Evolutionary conservation across 2,329 filamentous ascomycete species (phyloP).

Genomic region (Alternaria panax): DNA sequence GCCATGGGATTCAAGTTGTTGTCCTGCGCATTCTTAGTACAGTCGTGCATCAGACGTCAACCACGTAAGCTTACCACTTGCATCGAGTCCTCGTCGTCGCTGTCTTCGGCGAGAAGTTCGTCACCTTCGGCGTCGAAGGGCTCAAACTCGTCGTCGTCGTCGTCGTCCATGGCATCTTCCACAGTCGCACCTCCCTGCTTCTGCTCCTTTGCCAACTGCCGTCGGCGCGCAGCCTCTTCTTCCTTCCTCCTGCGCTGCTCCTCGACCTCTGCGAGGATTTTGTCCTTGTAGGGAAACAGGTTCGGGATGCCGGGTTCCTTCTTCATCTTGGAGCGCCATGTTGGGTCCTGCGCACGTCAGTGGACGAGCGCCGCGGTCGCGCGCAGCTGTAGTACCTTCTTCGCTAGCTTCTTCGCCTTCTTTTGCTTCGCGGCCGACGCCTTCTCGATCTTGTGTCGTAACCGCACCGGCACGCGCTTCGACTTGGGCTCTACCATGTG

Average conservation of each 20-base stretch:
- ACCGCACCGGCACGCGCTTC: conserved; percentile 86
- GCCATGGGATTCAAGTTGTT: conserved; percentile 87
- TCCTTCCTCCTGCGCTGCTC: conserved; percentile 81
- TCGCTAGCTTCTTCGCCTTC: conserved; percentile 86
- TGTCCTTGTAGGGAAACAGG: conserved; percentile 96
- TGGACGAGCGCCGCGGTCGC: not conserved
- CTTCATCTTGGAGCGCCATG: conserved; percentile 95
- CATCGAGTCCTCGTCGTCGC: conserved; percentile 64
- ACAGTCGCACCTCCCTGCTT: conserved; percentile 46
- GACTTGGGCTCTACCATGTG: conserved; percentile 79
- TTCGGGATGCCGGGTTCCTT: conserved; percentile 99
- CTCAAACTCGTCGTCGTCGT: conserved; percentile 41
- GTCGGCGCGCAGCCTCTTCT: conserved; percentile 73
- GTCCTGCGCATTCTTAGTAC: conserved; percentile 53
- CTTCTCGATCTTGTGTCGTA: conserved; percentile 97
- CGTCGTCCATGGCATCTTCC: conserved; percentile 48
- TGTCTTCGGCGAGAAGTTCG: conserved; percentile 55
- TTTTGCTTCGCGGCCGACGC: conserved; percentile 87
- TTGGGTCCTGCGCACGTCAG: conserved; percentile 72
- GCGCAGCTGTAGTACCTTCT: conserved; percentile 65
- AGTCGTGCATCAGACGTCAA: not conserved
- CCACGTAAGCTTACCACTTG: conserved; percentile 55
- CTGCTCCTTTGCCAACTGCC: conserved; percentile 69
- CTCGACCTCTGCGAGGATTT: conserved; percentile 92
- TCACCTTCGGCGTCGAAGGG: conserved; percentile 61